Percentiles rank a stretch among this genome's conserved stretches.
Conservation (phyloP, 805 yeast species). For the Debaryomyces hansenii region DNA sequence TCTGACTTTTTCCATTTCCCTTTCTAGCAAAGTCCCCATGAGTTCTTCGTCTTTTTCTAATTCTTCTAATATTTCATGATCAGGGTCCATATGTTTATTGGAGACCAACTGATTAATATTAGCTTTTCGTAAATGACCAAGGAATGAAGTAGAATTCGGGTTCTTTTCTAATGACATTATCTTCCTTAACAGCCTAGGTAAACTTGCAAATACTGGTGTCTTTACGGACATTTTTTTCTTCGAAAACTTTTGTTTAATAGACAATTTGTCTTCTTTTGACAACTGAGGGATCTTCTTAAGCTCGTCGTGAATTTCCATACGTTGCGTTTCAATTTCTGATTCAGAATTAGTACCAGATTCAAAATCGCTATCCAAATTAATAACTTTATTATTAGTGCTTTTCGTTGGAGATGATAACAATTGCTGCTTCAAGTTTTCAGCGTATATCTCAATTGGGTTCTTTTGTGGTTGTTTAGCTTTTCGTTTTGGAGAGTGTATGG, state of each 20-base stretch:
- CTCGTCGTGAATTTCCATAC: constrained; percentile 11
- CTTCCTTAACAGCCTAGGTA: constrained; percentile 14
- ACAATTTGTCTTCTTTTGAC: constrained; percentile 30
- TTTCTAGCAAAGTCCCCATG: constrained; percentile 47
- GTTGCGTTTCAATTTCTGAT: constrained; percentile 6
- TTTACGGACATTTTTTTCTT: constrained; percentile 16
- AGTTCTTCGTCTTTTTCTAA: constrained; percentile 44
- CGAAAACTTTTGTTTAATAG: constrained; percentile 32
- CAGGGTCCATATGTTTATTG: constrained; percentile 20
- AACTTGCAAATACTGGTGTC: constrained; percentile 4
- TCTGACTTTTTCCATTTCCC: constrained; percentile 50
- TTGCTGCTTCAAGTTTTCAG: constrained; percentile 27
- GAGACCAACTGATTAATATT: constrained; percentile 44
- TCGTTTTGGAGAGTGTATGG: background rate
- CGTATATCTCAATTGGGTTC: constrained; percentile 37
- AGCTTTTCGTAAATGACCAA: constrained; percentile 39
- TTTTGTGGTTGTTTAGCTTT: constrained; percentile 8
- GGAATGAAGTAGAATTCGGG: constrained; percentile 20
- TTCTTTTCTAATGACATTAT: constrained; percentile 4
- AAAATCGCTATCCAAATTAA: constrained; percentile 29
- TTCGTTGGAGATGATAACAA: constrained; percentile 26
- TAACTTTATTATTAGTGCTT: constrained; percentile 6
- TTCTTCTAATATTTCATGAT: constrained; percentile 31
- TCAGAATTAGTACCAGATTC: constrained; percentile 14
- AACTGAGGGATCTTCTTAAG: constrained; percentile 25